A percentile compares a stretch with the other conserved stretches of the same genome.
These are phyloP conservation scores for Anisodus acutangulus DNA, from an alignment of 257 asterid genomes.

Conservation along the genomic window DNA sequence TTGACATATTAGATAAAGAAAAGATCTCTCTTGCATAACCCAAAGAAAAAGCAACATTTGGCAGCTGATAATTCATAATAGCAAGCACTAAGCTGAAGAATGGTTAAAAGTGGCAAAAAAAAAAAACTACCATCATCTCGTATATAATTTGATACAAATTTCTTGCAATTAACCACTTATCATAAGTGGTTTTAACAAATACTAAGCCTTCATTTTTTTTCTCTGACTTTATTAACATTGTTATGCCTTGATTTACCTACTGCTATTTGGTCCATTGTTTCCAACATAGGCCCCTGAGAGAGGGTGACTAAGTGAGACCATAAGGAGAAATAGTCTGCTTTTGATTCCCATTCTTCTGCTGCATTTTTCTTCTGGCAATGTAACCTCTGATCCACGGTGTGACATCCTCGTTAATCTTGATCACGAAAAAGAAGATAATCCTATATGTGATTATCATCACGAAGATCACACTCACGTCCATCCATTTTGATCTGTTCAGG, in stretches of 20 bases:
- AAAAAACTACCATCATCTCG: not conserved
- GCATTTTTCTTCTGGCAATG: conserved; percentile 86
- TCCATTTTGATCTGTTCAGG: conserved; percentile 77
- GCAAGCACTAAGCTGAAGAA: conserved; percentile 18
- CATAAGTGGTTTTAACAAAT: conserved; percentile 6
- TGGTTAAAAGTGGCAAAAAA: not conserved
- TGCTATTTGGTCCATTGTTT: conserved; percentile 38
- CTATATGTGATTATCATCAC: conserved; percentile 87
- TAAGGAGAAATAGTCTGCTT: conserved; percentile 70
- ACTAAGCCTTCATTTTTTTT: not conserved
- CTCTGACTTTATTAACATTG: not conserved
- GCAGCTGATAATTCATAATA: not conserved
- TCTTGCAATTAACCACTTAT: conserved; percentile 15
- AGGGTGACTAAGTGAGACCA: conserved; percentile 89
- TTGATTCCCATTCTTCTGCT: conserved; percentile 63
- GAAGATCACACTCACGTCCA: conserved; percentile 72
- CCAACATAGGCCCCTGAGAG: conserved; percentile 70
- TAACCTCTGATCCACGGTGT: conserved; percentile 95
- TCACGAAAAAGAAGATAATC: conserved; percentile 82
- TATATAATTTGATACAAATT: conserved; percentile 23
- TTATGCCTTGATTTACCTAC: conserved; percentile 24
- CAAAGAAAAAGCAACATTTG: not conserved
- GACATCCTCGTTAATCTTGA: conserved; percentile 90
- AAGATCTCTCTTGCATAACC: not conserved
- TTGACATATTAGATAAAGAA: not conserved